Percentiles rank a stretch among this genome's conserved stretches.
Evolutionary conservation across 306 rosid genomes (phyloP).

Genomic region (Alnus rubra): DNA sequence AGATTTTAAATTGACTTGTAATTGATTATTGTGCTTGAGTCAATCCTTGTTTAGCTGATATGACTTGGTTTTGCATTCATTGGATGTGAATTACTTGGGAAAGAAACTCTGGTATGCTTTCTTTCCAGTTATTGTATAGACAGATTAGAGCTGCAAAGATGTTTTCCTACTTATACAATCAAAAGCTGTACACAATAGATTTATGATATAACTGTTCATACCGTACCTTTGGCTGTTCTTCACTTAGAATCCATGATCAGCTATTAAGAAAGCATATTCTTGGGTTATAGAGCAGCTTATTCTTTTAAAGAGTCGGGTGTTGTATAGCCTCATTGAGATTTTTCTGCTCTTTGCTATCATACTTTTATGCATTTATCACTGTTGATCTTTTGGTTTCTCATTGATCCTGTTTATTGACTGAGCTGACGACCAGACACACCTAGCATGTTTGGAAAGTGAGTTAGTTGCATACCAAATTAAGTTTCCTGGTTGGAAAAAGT

Average conservation of each 20-base stretch:
- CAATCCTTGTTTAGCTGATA: slow-evolving; percentile 9
- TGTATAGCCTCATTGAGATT: not conserved
- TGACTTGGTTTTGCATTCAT: slow-evolving; percentile 9
- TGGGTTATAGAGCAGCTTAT: not conserved
- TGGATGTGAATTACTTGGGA: not conserved
- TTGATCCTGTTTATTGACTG: not conserved
- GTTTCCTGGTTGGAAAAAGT: not conserved
- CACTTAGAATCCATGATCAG: not conserved
- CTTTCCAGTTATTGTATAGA: not conserved
- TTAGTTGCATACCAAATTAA: too few species aligned
- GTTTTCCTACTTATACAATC: not conserved
- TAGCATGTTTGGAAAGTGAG: not conserved
- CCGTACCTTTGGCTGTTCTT: not conserved
- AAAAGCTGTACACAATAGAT: not conserved
- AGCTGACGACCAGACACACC: not conserved
- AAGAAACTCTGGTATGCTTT: not conserved
- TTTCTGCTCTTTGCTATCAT: not conserved
- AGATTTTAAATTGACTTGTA: not conserved
- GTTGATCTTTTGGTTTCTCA: not conserved
- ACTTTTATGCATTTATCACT: not conserved
- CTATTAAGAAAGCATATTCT: not conserved
- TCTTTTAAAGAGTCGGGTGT: too few species aligned
- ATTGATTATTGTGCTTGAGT: slow-evolving; percentile 4
- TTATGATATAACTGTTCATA: not conserved
- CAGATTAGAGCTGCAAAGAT: not conserved